Conservation (phyloP, 495 filamentous ascomycete genomes). For the Podospora pseudocomata region DNA sequence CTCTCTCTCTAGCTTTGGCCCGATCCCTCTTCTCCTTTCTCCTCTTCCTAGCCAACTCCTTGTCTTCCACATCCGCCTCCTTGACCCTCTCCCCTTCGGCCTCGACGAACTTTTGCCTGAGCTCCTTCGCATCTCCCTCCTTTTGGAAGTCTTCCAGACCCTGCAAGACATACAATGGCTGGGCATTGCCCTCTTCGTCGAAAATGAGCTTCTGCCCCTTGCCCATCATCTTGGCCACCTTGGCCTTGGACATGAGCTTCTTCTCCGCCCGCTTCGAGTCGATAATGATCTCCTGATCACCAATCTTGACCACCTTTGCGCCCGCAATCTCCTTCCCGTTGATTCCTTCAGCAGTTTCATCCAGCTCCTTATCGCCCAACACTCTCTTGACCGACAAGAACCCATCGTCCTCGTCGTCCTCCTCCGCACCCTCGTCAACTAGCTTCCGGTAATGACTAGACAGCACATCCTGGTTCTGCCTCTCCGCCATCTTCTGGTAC, state of each 20-base stretch:
- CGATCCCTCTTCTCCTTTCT: conserved; percentile 82
- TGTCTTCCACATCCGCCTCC: conserved; percentile 76
- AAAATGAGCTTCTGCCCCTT: conserved; percentile 80
- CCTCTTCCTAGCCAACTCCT: conserved; percentile 73
- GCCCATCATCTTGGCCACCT: conserved; percentile 80
- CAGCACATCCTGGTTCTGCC: conserved; percentile 90
- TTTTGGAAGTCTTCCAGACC: conserved; percentile 73
- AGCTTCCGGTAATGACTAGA: conserved; percentile 87
- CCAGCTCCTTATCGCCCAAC: conserved; percentile 52
- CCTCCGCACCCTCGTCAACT: conserved; percentile 57
- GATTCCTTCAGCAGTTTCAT: conserved; percentile 34
- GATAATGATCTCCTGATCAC: conserved; percentile 65
- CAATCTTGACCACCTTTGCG: conserved; percentile 49
- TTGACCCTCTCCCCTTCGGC: conserved; percentile 67
- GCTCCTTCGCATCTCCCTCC: conserved; percentile 67
- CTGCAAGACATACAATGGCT: conserved; percentile 82
- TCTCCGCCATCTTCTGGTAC: conserved; percentile 94
- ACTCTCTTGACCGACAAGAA: conserved; percentile 88
- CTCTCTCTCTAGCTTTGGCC: conserved; percentile 70
- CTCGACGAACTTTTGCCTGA: conserved; percentile 72
- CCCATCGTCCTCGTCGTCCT: conserved; percentile 64
- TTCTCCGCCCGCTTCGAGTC: conserved; percentile 93
- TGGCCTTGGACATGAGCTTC: conserved; percentile 89
- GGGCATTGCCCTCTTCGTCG: conserved; percentile 85
- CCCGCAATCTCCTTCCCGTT: not conserved